Evolutionary conservation across 371 early-diverging fungal genomes (phyloP).

Genomic region (Actinomortierella ambigua): DNA sequence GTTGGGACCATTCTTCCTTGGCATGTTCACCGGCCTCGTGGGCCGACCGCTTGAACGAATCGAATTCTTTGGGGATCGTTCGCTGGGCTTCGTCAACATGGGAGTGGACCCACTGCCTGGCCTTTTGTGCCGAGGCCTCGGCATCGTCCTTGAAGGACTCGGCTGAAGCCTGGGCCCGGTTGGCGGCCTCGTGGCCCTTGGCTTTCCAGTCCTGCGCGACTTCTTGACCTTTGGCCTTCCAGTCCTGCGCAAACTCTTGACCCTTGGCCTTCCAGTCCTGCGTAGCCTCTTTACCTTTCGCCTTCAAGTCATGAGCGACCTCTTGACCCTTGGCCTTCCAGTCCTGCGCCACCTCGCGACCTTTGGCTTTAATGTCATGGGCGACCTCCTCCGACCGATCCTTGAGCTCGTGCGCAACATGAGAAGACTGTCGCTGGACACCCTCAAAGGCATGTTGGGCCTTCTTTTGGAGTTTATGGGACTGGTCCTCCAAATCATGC

Average conservation of each 20-base stretch:
- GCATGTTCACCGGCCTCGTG: slow-evolving; percentile 10
- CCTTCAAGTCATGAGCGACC: slow-evolving; percentile 16
- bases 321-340: slow-evolving; percentile 10
- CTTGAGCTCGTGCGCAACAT: slow-evolving; percentile 20
- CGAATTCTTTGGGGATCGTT: neutral
- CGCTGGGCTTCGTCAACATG: slow-evolving; percentile 7
- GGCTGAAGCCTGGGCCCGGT: slow-evolving; percentile 1
- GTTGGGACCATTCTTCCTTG: no score
- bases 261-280: slow-evolving; percentile 9
- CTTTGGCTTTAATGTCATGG: no score
- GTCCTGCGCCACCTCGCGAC: no score
- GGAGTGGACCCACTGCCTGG: slow-evolving; percentile 15
- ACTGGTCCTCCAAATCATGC: slow-evolving; percentile 26
- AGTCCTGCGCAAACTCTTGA: no score
- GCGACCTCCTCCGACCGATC: slow-evolving; percentile 9
- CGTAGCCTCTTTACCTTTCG: slow-evolving; percentile 6
- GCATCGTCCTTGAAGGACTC: slow-evolving; percentile 4
- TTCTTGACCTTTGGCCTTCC: slow-evolving; percentile 7
- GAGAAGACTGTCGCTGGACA: slow-evolving; percentile 19
- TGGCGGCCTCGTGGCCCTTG: slow-evolving; percentile 5
- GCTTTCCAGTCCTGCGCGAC: slow-evolving; percentile 1
- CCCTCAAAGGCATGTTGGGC: slow-evolving; percentile 12
- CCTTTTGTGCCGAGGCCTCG: slow-evolving; percentile 3
- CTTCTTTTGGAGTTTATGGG: slow-evolving; percentile 24
- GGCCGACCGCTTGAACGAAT: slow-evolving; percentile 6